Evolutionary conservation across 164 flowering plant genomes (phyloP).

Genomic region (Nymphaea thermarum): DNA sequence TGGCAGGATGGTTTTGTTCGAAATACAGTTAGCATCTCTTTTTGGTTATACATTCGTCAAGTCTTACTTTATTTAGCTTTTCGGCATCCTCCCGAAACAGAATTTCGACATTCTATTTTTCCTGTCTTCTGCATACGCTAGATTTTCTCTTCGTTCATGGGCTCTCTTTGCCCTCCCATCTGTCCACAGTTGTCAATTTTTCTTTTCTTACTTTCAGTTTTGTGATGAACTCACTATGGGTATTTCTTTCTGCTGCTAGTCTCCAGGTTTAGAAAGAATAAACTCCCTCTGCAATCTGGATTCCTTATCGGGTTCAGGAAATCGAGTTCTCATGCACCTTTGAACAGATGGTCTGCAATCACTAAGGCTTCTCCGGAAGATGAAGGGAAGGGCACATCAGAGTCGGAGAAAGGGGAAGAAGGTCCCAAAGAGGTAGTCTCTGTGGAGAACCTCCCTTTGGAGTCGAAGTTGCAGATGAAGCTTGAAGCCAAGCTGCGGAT

Average conservation of each 20-base stretch:
- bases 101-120: background rate
- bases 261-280: constrained; percentile 22
- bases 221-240: background rate
- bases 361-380: constrained; percentile 34
- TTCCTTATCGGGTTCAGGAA: constrained; percentile 11
- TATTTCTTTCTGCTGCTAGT: constrained; percentile 16
- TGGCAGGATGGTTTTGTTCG: no score
- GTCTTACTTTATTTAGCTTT: background rate
- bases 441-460: constrained; percentile 63
- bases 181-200: background rate
- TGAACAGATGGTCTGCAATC: constrained; percentile 12
- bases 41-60: background rate
- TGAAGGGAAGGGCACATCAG: constrained; percentile 21
- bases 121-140: background rate
- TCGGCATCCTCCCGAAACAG: background rate
- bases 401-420: constrained; percentile 17
- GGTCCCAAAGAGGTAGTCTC: constrained; percentile 25
- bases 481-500: constrained; percentile 57
- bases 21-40: background rate
- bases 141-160: background rate
- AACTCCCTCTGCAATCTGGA: constrained; percentile 13
- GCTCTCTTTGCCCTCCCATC: background rate
- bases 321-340: background rate
- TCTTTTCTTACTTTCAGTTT: background rate
- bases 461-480: constrained; percentile 59